These are phyloP conservation scores for Venustampulla echinocandica DNA, from an alignment of 495 filamentous ascomycete genomes.

Conservation along the genomic window DNA sequence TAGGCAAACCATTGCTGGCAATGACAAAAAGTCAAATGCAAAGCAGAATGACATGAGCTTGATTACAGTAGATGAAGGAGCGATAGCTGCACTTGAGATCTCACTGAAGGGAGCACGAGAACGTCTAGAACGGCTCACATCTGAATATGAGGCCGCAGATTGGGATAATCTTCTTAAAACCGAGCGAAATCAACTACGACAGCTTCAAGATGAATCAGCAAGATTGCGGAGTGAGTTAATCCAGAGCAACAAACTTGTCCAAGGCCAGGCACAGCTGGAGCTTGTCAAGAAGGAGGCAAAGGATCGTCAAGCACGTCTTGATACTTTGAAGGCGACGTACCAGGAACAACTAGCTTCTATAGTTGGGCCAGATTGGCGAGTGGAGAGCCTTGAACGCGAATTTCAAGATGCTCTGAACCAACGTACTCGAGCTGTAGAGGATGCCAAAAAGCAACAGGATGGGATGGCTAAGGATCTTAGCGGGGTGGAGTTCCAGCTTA, in stretches of 20 bases:
- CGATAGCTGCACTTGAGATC: conserved; percentile 62
- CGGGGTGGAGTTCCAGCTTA: conserved; percentile 71
- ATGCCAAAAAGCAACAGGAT: conserved; percentile 62
- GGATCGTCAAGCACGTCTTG: conserved; percentile 58
- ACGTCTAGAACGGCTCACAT: conserved; percentile 51
- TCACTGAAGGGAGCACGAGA: conserved; percentile 60
- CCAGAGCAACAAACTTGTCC: conserved; percentile 67
- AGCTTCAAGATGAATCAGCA: conserved; percentile 58
- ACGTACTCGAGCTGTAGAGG: conserved; percentile 40
- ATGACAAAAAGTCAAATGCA: conserved; percentile 54
- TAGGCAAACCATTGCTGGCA: conserved; percentile 55
- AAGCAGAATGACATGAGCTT: conserved; percentile 57
- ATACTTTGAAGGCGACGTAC: conserved; percentile 70
- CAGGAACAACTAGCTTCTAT: conserved; percentile 54
- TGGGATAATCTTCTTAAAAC: conserved; percentile 62
- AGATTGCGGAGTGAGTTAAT: conserved; percentile 66
- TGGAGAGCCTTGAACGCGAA: conserved; percentile 57
- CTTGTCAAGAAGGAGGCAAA: conserved; percentile 67
- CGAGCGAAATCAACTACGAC: conserved; percentile 51
- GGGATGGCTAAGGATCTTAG: conserved; percentile 61
- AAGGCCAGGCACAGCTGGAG: conserved; percentile 70
- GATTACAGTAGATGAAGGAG: conserved; percentile 76
- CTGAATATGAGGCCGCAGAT: conserved; percentile 47
- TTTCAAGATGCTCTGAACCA: conserved; percentile 58
- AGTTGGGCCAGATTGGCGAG: conserved; percentile 57